Conservation (phyloP, 2,329 filamentous ascomycete species). For the Ophiostoma sp. region DNA sequence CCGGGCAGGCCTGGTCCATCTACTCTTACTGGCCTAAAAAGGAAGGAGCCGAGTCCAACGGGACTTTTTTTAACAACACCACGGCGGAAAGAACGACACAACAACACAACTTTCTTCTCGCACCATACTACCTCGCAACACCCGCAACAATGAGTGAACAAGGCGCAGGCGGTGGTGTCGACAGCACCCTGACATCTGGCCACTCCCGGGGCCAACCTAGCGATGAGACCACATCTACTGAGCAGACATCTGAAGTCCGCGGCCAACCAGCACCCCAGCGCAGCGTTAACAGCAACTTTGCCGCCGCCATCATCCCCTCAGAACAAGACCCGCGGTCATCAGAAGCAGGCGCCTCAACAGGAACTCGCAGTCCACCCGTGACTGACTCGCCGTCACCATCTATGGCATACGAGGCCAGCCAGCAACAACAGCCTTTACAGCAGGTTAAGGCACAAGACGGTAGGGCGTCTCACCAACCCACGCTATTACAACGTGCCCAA, state of each 20-base stretch:
- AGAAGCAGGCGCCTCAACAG: constrained; percentile 23
- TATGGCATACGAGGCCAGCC: constrained; percentile 22
- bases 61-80: background rate
- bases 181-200: constrained; percentile 43
- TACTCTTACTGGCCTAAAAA: constrained; percentile 3
- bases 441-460: constrained; percentile 13
- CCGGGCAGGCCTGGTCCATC: constrained; percentile 1
- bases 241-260: constrained; percentile 45
- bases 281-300: constrained; percentile 26
- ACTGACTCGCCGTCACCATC: constrained; percentile 18
- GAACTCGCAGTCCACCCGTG: constrained; percentile 21
- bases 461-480: background rate
- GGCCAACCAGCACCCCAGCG: constrained; percentile 35
- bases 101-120: background rate
- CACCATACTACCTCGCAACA: background rate
- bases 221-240: constrained; percentile 45
- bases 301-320: constrained; percentile 10
- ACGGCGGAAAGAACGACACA: background rate
- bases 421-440: constrained; percentile 13
- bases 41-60: background rate
- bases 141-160: constrained; percentile 47
- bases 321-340: constrained; percentile 30
- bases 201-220: constrained; percentile 46
- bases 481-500: background rate
- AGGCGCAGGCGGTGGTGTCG: constrained; percentile 45